A percentile compares a stretch with the other conserved stretches of the same genome.
phyloP scores from a whole-genome alignment of 345 rosid genomes.

The Camelina laxa region DNA sequence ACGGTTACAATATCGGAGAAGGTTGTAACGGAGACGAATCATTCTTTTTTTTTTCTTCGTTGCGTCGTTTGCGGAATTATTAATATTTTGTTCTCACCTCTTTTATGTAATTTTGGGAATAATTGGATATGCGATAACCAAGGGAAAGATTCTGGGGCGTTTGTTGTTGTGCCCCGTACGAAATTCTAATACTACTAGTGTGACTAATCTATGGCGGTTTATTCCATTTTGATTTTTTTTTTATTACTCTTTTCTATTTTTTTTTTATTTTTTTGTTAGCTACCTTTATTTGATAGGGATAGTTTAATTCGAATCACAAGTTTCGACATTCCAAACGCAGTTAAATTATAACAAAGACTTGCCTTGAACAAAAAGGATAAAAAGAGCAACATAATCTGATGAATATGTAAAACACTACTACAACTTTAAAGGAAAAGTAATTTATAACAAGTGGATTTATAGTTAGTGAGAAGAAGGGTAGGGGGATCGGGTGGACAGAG shows the following conservation, averaged over 20 bases:
- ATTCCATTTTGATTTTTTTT: too few relatives aligned
- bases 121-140: slow-evolving; percentile 41
- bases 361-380: too few relatives aligned
- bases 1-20: slow-evolving; percentile 48
- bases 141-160: slow-evolving; percentile 37
- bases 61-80: slow-evolving; percentile 35
- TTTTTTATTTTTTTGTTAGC: too few relatives aligned
- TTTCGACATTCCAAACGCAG: too few relatives aligned
- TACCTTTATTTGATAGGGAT: too few relatives aligned
- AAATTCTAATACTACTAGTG: not conserved
- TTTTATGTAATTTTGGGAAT: slow-evolving; percentile 14
- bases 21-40: slow-evolving; percentile 58
- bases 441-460: not conserved
- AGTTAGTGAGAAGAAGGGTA: slow-evolving; percentile 4
- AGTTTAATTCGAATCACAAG: too few relatives aligned
- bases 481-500: not conserved
- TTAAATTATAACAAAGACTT: too few relatives aligned
- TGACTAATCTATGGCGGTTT: slow-evolving; percentile 14
- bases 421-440: not conserved
- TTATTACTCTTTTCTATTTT: too few relatives aligned
- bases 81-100: not conserved
- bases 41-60: slow-evolving; percentile 35
- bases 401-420: not conserved
- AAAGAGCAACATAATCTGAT: too few relatives aligned
- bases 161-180: not conserved